Conservation (phyloP, 495 filamentous ascomycete genomes). For the Aspergillus coremiiformis region DNA sequence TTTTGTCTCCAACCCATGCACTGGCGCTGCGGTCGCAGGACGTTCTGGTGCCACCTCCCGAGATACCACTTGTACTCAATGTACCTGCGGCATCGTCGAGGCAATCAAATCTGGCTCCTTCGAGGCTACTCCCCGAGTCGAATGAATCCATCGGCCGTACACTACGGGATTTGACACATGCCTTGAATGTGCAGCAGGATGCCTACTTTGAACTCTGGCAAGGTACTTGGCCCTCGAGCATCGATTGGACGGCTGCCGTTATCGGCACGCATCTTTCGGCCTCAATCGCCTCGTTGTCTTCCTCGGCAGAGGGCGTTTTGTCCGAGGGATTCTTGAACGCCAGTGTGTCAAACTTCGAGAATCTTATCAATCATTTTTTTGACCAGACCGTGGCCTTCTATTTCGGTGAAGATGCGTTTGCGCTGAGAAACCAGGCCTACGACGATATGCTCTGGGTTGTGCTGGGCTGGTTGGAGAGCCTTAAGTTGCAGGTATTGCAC, state of each 20-base stretch:
- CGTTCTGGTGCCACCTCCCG: conserved; percentile 10
- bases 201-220: conserved; percentile 68
- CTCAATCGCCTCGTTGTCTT: conserved; percentile 56
- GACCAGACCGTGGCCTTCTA: conserved; percentile 67
- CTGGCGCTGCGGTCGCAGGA: conserved; percentile 27
- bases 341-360: conserved; percentile 45
- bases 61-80: conserved; percentile 10
- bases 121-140: conserved; percentile 1
- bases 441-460: conserved; percentile 99
- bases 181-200: conserved; percentile 68
- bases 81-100: conserved; percentile 1
- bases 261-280: conserved; percentile 73
- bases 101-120: conserved; percentile 8
- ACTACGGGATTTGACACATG: conserved; percentile 43
- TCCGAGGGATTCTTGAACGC: conserved; percentile 17
- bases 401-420: conserved; percentile 77
- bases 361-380: conserved; percentile 77
- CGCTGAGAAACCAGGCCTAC: conserved; percentile 71
- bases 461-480: conserved; percentile 78
- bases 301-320: conserved; percentile 20
- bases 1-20: conserved; percentile 21
- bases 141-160: conserved; percentile 20
- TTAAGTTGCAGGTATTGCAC: conserved; percentile 65
- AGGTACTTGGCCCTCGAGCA: conserved; percentile 77
- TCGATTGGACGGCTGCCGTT: conserved; percentile 94